These are phyloP conservation scores for Pichia phayaonensis DNA, from an alignment of 805 yeast species.

Conservation along the genomic window DNA sequence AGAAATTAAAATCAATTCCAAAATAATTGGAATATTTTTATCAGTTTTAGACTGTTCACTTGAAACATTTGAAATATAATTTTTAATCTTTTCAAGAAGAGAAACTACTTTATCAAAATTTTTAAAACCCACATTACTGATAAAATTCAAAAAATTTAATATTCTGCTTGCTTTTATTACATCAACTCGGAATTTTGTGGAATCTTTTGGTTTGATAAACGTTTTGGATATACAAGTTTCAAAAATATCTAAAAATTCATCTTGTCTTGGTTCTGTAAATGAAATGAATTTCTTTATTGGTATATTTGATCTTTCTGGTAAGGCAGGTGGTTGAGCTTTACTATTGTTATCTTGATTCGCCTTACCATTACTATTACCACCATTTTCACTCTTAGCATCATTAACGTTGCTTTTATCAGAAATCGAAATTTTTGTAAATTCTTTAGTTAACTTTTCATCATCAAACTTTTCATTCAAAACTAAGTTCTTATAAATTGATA, in stretches of 20 bases:
- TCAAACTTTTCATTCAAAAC: slow-evolving; percentile 30
- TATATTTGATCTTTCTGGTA: slow-evolving; percentile 13
- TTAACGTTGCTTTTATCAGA: background rate
- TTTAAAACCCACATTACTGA: slow-evolving; percentile 19
- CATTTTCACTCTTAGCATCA: background rate
- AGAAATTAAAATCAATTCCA: slow-evolving; percentile 17
- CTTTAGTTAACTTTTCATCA: slow-evolving; percentile 6
- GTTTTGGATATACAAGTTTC: background rate
- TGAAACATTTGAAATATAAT: background rate
- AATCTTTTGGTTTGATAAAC: background rate
- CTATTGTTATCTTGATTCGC: background rate
- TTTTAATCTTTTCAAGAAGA: background rate
- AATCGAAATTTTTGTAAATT: background rate
- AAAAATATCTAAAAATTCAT: slow-evolving; percentile 26
- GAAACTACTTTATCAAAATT: slow-evolving; percentile 3
- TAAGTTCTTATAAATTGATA: slow-evolving; percentile 66
- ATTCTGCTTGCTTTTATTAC: slow-evolving; percentile 34
- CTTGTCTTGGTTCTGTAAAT: slow-evolving; percentile 35
- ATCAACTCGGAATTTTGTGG: slow-evolving; percentile 11
- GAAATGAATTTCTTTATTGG: slow-evolving; percentile 38
- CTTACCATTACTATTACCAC: background rate
- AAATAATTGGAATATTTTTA: slow-evolving; percentile 1
- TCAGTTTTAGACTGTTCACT: background rate
- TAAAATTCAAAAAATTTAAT: slow-evolving; percentile 49
- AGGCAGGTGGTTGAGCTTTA: background rate